These are phyloP conservation scores for Amniculicola lignicola DNA, from an alignment of 495 filamentous ascomycete species.

Conservation along the genomic window DNA sequence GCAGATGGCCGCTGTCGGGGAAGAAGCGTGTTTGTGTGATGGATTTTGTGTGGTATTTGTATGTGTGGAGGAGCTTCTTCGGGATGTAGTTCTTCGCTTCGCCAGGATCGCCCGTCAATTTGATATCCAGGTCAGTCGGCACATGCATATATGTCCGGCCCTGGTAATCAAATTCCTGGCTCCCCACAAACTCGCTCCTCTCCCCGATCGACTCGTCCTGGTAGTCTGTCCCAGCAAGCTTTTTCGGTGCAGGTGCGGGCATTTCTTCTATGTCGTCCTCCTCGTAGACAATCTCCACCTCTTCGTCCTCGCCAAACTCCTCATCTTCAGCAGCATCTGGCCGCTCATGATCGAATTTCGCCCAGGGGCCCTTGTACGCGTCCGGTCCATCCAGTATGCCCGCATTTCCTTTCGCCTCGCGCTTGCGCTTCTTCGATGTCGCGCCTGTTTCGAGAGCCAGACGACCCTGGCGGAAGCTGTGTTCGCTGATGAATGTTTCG, in stretches of 20 bases:
- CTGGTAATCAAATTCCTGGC: constrained; percentile 81
- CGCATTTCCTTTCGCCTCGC: constrained; percentile 80
- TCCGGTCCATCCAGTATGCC: constrained; percentile 79
- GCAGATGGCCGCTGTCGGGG: constrained; percentile 77
- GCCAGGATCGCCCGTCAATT: constrained; percentile 75
- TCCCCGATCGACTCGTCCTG: constrained; percentile 53
- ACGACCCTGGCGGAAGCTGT: constrained; percentile 65
- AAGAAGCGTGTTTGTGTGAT: constrained; percentile 88
- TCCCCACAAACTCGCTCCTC: constrained; percentile 83
- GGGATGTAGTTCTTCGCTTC: constrained; percentile 84
- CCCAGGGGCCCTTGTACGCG: constrained; percentile 93
- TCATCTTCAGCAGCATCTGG: constrained; percentile 46
- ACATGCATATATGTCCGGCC: constrained; percentile 94
- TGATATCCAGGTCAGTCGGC: constrained; percentile 84
- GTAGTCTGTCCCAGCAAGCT: constrained; percentile 58
- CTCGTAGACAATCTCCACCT: constrained; percentile 75
- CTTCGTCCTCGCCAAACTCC: constrained; percentile 56
- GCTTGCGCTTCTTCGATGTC: constrained; percentile 71
- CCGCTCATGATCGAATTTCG: constrained; percentile 65
- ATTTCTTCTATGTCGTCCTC: constrained; percentile 56
- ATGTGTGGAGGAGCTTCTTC: constrained; percentile 89
- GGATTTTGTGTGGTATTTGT: constrained; percentile 79
- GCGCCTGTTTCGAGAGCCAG: constrained; percentile 49
- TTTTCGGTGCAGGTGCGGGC: constrained; percentile 52
- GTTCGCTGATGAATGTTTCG: constrained; percentile 83